Evolutionary conservation across 345 rosid genomes (phyloP), one percentile per base, ranked within the genome.

Genomic region (Salix koriyanagi): DNA sequence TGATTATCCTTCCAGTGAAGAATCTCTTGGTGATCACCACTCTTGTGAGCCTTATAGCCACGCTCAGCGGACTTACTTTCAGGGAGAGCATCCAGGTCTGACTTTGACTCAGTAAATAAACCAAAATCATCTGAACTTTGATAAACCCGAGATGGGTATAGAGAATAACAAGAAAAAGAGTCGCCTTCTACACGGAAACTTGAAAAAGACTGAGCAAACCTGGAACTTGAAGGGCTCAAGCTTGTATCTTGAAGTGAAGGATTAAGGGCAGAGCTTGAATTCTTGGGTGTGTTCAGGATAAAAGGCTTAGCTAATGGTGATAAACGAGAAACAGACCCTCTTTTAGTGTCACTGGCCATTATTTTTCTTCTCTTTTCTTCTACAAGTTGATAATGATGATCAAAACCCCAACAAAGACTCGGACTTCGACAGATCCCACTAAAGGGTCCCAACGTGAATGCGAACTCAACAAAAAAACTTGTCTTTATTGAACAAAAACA

Each of bases 301-400:
- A 87, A 85, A 56, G 90, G 90, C 28, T 70, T 76, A 34, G 89
- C 80, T 32, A 67, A 79, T 73, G 92, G 76, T 23, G 90, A 85
- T 67, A 88, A 79, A 81, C 88, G 85, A 72, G 81, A 80, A 16
- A 37, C 41, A 48, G 41, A 18, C 13, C 6, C 15, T 61, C 34
- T 61, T 67, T 73, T 61, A 7, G 18, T 42, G 69, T 56, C 28
- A 56, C 28, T 56, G 13, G 28, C 62, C 62, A 56, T 56, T 56
- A 11, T 56, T 23, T 56, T 56, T 56, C n/a, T 34, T 36, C n/a
- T 18, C 34, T 30, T 15, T 30, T 18, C 30, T 13, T 62, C 30
- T 64, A 3, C 36, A 2, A 26, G 16, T 25, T 64, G 69, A 65
- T 14, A 23, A 65, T 39, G 46, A 23, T 21, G 2, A 69, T 44